Evolutionary conservation across 2,329 filamentous ascomycete genomes (phyloP), one percentile per base, ranked within the genome.

Genomic region (Colletotrichum camelliae): DNA sequence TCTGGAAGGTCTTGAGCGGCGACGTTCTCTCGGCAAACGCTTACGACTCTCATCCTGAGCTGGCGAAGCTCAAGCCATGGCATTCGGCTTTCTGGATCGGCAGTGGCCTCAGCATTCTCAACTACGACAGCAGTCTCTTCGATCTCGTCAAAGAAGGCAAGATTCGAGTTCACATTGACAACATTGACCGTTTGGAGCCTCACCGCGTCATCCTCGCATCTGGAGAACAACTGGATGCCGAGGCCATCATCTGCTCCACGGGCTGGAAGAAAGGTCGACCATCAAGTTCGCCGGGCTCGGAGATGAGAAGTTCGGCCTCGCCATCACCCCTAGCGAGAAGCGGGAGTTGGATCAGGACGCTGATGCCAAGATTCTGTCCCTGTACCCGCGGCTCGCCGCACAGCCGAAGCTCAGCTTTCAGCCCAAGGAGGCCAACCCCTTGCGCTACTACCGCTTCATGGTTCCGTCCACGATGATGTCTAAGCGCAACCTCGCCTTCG

Each of bases 51-150:
- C 84, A 87, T 18, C 84, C 84, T 0, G 84, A 86, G 70, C 79
- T 83, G 1, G 76, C 79, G 12, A 86, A 86, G 78, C 80, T 88
- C 1, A 85, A 86, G 79, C 86, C 86, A 0, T 86, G 85, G 82
- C 81, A 82, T 29, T 81, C 82, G 3, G 81, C 84, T 0, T 87
- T 87, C 73, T 91, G 87, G 85, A 87, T 87, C 15, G 90, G 87
- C 1, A 87, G 85, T 43, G 86, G 86, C 0, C 81, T 91, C 2
- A 87, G 88, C 35, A 91, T 93, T 37, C 82, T 88, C 52, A 92
- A 91, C 78, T 91, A 89, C 75, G 84, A 86, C 1, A 87, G 84
- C 2, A 83, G 86, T 39, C 84, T 91, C 73, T 89, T 90, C 75
- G 87, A 90, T 16, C 81, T 91, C 57, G 87, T 91, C 16, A 83